Evolutionary conservation across 2,329 filamentous ascomycete species (phyloP).

Genomic region (Pleomassaria siparia): DNA sequence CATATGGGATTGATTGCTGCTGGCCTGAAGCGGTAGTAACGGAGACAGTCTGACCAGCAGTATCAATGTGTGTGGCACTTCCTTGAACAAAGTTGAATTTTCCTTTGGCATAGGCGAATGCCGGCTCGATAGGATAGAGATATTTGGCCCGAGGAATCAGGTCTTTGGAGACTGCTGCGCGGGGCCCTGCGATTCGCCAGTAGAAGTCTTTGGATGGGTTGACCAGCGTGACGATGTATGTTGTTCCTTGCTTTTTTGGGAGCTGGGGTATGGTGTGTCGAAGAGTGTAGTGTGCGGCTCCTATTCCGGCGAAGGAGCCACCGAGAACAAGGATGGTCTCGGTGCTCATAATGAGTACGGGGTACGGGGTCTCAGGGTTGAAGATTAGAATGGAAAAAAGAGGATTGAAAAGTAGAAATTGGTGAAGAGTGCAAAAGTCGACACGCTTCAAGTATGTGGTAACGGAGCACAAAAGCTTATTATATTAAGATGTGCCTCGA

Average conservation of each 20-base stretch:
- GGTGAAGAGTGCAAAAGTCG: conserved; percentile 5
- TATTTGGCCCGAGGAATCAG: conserved; percentile 53
- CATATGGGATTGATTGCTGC: conserved; percentile 47
- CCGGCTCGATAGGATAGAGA: conserved; percentile 54
- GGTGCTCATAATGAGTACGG: conserved; percentile 28
- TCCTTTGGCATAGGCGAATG: conserved; percentile 53
- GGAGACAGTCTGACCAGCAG: conserved; percentile 47
- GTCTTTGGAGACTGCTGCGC: conserved; percentile 54
- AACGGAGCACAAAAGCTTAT: conserved; percentile 10
- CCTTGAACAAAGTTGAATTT: conserved; percentile 57
- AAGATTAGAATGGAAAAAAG: not conserved
- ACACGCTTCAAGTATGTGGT: not conserved
- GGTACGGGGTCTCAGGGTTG: conserved; percentile 5
- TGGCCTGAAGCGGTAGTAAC: conserved; percentile 36
- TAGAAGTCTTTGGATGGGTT: conserved; percentile 58
- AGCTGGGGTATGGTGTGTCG: conserved; percentile 39
- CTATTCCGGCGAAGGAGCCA: conserved; percentile 39
- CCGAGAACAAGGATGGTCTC: conserved; percentile 42
- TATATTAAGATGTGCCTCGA: not conserved
- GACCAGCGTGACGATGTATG: conserved; percentile 58
- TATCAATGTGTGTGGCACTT: conserved; percentile 52
- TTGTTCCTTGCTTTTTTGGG: conserved; percentile 35
- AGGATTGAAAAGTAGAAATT: not conserved
- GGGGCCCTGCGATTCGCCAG: conserved; percentile 57
- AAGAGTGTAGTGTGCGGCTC: conserved; percentile 40